A percentile compares a stretch with the other conserved stretches of the same genome.
Evolutionary conservation across 805 yeast species (phyloP).

Genomic region (Candida orba): DNA sequence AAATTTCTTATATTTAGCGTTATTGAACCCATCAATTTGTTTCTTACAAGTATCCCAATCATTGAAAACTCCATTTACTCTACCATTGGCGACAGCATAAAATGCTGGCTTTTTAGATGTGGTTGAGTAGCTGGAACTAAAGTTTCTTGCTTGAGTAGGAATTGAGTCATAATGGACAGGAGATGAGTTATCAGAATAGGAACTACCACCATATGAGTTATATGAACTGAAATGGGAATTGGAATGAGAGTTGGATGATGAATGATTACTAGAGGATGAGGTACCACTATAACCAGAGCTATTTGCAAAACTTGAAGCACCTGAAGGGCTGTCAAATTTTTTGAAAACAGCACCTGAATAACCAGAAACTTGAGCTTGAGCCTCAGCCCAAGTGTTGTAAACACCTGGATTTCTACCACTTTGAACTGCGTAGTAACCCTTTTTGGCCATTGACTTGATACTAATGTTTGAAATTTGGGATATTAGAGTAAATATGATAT

Average conservation of each 20-base stretch:
- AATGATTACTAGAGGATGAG: not conserved
- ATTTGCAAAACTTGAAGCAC: slow-evolving; percentile 39
- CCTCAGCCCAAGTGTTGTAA: slow-evolving; percentile 51
- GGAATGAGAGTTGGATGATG: not conserved
- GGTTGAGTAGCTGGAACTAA: not conserved
- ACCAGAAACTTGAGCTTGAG: slow-evolving; percentile 46
- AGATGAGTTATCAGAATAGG: not conserved
- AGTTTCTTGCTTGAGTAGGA: slow-evolving; percentile 6
- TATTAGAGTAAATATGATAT: too few species aligned
- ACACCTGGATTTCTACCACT: slow-evolving; percentile 52
- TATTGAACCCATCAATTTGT: slow-evolving; percentile 41
- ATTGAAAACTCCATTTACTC: slow-evolving; percentile 46
- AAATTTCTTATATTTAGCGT: slow-evolving; percentile 35
- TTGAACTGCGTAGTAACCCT: slow-evolving; percentile 44
- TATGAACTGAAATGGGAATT: not conserved
- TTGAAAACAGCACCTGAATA: slow-evolving; percentile 27
- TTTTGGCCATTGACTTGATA: slow-evolving; percentile 7
- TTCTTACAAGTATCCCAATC: slow-evolving; percentile 52
- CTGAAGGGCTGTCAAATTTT: slow-evolving; percentile 34
- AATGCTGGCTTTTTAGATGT: slow-evolving; percentile 12
- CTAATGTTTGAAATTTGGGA: too few species aligned
- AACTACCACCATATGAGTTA: not conserved
- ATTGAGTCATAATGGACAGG: not conserved
- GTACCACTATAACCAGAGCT: not conserved
- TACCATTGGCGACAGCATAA: slow-evolving; percentile 53